Evolutionary conservation across 2,329 filamentous ascomycete genomes (phyloP).

Genomic region (Cladophialophora yegresii): DNA sequence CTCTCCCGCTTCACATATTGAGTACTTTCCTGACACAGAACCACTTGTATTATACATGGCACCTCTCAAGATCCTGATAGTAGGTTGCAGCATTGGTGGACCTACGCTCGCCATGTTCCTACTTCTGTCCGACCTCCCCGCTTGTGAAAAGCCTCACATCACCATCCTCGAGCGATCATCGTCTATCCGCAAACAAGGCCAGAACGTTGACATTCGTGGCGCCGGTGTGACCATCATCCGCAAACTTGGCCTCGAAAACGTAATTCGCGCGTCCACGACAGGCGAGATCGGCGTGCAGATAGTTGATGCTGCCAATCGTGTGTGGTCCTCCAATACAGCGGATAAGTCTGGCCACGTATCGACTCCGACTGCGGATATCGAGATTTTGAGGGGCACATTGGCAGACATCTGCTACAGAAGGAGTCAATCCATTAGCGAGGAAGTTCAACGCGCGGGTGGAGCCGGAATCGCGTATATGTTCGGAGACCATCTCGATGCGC

Average conservation of each 20-base stretch:
- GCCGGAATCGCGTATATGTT: slow-evolving; percentile 42
- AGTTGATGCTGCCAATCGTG: slow-evolving; percentile 47
- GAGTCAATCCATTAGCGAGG: slow-evolving; percentile 33
- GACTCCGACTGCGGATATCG: slow-evolving; percentile 57
- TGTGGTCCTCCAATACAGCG: slow-evolving; percentile 46
- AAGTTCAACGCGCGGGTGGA: background rate
- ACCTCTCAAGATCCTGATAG: slow-evolving; percentile 52
- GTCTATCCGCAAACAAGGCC: slow-evolving; percentile 50
- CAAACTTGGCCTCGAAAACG: slow-evolving; percentile 55
- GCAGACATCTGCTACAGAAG: slow-evolving; percentile 53
- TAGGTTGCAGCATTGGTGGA: slow-evolving; percentile 46
- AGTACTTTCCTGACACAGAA: background rate
- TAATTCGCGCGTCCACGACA: slow-evolving; percentile 45
- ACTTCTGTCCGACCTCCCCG: slow-evolving; percentile 50
- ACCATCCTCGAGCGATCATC: slow-evolving; percentile 49
- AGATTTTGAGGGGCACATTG: slow-evolving; percentile 62
- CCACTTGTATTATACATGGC: slow-evolving; percentile 24
- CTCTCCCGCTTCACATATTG: background rate
- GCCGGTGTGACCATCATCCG: slow-evolving; percentile 56
- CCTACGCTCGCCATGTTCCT: slow-evolving; percentile 50
- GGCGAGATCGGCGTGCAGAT: slow-evolving; percentile 54
- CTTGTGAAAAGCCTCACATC: slow-evolving; percentile 36
- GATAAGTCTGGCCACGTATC: slow-evolving; percentile 49
- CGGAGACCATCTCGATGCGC: slow-evolving; percentile 37
- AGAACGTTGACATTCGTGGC: slow-evolving; percentile 58